Evolutionary conservation across 768 basidiomycete genomes (phyloP).

Genomic region (Amanita jacksonii): DNA sequence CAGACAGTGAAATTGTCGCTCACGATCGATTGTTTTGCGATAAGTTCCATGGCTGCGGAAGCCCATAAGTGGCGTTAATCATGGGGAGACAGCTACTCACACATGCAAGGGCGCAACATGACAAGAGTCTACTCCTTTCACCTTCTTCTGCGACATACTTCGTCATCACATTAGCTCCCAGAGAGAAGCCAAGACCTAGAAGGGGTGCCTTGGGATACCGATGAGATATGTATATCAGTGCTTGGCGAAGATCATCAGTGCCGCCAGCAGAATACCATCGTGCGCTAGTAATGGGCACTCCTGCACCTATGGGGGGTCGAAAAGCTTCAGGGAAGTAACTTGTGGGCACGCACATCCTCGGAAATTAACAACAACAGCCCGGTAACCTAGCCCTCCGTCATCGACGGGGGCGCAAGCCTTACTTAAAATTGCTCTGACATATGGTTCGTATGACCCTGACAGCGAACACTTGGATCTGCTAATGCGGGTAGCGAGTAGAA

Average conservation of each 20-base stretch:
- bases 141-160: slow-evolving; percentile 86
- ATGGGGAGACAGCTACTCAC: slow-evolving; percentile 34
- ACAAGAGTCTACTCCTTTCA: slow-evolving; percentile 44
- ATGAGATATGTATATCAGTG: slow-evolving; percentile 64
- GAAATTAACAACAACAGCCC: slow-evolving; percentile 87
- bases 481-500: background rate
- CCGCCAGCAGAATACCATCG: slow-evolving; percentile 84
- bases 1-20: slow-evolving; percentile 14
- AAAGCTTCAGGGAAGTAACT: slow-evolving; percentile 10
- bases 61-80: slow-evolving; percentile 13
- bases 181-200: slow-evolving; percentile 84
- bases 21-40: slow-evolving; percentile 37
- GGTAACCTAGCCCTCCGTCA: slow-evolving; percentile 83
- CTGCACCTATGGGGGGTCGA: slow-evolving; percentile 51
- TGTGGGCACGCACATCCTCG: slow-evolving; percentile 63
- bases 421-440: slow-evolving; percentile 74
- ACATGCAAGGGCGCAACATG: slow-evolving; percentile 65
- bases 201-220: slow-evolving; percentile 73
- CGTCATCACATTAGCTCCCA: slow-evolving; percentile 88
- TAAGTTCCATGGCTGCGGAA: slow-evolving; percentile 44
- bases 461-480: slow-evolving; percentile 1
- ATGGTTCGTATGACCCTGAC: slow-evolving; percentile 83
- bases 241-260: slow-evolving; percentile 82
- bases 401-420: slow-evolving; percentile 60
- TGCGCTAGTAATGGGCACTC: slow-evolving; percentile 71